phyloP scores from a whole-genome alignment of 345 rosid genomes.

The Syzygium grande region DNA sequence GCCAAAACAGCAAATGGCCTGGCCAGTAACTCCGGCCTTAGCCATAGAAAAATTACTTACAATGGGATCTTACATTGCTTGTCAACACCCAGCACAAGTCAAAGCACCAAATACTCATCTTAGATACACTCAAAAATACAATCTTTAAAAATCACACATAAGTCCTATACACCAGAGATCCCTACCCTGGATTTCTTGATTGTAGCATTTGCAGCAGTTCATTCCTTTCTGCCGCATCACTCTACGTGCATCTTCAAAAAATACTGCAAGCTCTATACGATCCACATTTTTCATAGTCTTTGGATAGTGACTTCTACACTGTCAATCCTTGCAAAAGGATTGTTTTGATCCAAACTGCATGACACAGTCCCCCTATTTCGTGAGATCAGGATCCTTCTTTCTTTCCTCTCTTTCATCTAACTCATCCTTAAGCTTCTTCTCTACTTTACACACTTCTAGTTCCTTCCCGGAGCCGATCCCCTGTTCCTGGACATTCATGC shows the following conservation, averaged over 20 bases:
- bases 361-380: background rate
- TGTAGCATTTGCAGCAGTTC: background rate
- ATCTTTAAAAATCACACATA: background rate
- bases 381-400: background rate
- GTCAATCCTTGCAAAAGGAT: background rate
- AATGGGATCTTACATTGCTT: background rate
- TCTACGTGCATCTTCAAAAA: background rate
- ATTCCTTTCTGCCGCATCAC: background rate
- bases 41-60: background rate
- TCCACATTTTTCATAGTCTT: background rate
- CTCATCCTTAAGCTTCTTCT: background rate
- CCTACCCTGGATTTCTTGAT: background rate
- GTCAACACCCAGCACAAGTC: background rate
- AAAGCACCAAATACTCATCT: background rate
- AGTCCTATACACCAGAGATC: background rate
- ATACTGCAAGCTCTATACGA: background rate
- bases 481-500: slow-evolving; percentile 18
- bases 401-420: background rate
- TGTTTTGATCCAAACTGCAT: background rate
- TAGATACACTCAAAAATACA: background rate
- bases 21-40: background rate
- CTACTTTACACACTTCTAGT: background rate
- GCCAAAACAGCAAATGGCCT: background rate
- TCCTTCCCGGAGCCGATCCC: slow-evolving; percentile 18
- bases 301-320: background rate